Percentiles rank a stretch among this genome's conserved stretches.
Conservation (phyloP, 192 early-diverging fungal species). For the Coemansia sp. region DNA sequence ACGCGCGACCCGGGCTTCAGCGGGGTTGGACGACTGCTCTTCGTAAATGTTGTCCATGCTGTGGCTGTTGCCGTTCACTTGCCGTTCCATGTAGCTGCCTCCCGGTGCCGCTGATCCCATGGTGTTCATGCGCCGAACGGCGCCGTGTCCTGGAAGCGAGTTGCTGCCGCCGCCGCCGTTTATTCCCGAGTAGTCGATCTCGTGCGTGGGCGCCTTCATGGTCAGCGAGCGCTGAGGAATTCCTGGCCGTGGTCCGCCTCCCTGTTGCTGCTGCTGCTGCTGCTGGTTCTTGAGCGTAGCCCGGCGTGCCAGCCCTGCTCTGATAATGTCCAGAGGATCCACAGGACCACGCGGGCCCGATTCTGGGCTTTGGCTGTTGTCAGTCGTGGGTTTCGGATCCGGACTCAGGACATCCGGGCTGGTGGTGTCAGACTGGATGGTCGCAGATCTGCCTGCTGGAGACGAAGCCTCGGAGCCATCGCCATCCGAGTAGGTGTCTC, state of each 20-base stretch:
- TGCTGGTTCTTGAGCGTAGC: slow-evolving; percentile 52
- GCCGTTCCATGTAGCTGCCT: slow-evolving; percentile 7
- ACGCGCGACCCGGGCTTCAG: slow-evolving; percentile 34
- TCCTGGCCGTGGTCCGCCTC: slow-evolving; percentile 1
- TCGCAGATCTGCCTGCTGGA: neutral
- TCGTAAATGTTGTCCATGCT: slow-evolving; percentile 12
- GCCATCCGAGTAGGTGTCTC: slow-evolving; percentile 1
- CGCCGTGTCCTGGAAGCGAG: neutral
- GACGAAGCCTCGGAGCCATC: neutral
- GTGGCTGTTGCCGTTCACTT: neutral
- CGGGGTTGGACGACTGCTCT: slow-evolving; percentile 3
- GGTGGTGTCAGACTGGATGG: slow-evolving; percentile 1
- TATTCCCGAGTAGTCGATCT: slow-evolving; percentile 16
- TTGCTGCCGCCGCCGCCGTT: slow-evolving; percentile 4
- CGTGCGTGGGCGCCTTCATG: slow-evolving; percentile 17
- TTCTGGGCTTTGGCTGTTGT: slow-evolving; percentile 17
- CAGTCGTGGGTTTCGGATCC: slow-evolving; percentile 26
- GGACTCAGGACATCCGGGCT: slow-evolving; percentile 13
- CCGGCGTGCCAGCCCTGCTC: slow-evolving; percentile 45
- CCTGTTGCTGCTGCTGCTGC: slow-evolving; percentile 15
- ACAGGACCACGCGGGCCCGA: slow-evolving; percentile 20
- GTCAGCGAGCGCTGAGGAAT: slow-evolving; percentile 43
- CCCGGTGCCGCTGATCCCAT: slow-evolving; percentile 1
- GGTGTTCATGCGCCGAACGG: slow-evolving; percentile 8
- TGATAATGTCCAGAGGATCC: slow-evolving; percentile 53